Percentiles rank a stretch among this genome's conserved stretches.
Evolutionary conservation across 164 flowering plant species (phyloP).

Genomic region (Protea cynaroides): DNA sequence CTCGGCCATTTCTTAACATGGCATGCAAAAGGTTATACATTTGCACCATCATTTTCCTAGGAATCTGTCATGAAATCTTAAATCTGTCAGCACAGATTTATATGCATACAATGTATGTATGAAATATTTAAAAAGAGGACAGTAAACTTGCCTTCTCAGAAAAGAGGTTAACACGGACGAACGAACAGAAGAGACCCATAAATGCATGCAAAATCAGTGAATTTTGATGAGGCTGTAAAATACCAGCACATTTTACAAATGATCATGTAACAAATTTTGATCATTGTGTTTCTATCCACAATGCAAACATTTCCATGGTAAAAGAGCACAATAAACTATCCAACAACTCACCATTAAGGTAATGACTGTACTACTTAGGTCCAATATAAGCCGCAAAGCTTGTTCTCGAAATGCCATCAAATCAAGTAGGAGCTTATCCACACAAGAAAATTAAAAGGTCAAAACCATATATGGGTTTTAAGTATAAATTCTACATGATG

Average conservation of each 20-base stretch:
- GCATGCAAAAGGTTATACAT: slow-evolving; percentile 83
- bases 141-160: slow-evolving; percentile 66
- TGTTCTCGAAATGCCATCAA: slow-evolving; percentile 94
- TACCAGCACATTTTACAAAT: slow-evolving; percentile 22
- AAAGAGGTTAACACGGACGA: slow-evolving; percentile 85
- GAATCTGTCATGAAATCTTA: slow-evolving; percentile 50
- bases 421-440: slow-evolving; percentile 78
- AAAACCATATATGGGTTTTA: no score
- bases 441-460: slow-evolving; percentile 6
- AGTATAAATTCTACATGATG: not conserved
- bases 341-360: slow-evolving; percentile 76
- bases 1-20: slow-evolving; percentile 69
- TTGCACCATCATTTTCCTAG: slow-evolving; percentile 98
- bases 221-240: slow-evolving; percentile 97
- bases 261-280: slow-evolving; percentile 8
- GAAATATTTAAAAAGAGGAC: not conserved
- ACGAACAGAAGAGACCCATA: slow-evolving; percentile 96
- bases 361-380: slow-evolving; percentile 95
- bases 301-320: not conserved
- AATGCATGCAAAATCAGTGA: slow-evolving; percentile 92
- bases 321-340: not conserved
- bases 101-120: not conserved
- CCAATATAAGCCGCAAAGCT: slow-evolving; percentile 86
- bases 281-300: not conserved
- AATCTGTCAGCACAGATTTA: not conserved